Evolutionary conservation across 495 filamentous ascomycete genomes (phyloP).

Genomic region (Neurospora discreta): DNA sequence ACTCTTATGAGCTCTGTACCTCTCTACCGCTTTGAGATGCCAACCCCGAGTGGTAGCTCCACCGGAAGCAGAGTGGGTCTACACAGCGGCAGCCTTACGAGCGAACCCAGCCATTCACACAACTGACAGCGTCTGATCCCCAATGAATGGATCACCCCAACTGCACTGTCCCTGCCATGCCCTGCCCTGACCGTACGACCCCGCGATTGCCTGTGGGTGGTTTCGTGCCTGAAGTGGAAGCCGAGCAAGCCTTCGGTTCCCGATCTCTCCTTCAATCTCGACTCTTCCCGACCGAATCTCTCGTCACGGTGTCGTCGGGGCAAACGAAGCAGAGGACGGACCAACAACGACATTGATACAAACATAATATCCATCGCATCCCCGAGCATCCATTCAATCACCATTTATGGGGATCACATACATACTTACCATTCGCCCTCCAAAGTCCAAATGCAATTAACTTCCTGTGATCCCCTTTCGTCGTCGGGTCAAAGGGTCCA

Average conservation of each 20-base stretch:
- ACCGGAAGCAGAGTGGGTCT: neutral
- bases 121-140: neutral
- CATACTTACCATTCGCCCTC: neutral
- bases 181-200: constrained; percentile 2
- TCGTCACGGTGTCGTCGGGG: neutral
- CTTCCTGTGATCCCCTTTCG: neutral
- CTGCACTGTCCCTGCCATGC: neutral
- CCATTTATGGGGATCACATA: neutral
- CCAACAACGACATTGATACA: neutral
- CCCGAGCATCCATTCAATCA: neutral
- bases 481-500: neutral
- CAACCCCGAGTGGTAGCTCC: neutral
- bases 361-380: neutral
- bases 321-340: neutral
- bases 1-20: neutral
- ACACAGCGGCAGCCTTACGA: neutral
- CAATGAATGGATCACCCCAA: neutral
- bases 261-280: neutral
- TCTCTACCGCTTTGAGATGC: neutral
- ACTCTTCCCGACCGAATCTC: neutral
- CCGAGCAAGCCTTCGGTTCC: neutral
- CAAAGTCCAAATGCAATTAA: neutral
- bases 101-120: neutral
- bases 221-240: neutral
- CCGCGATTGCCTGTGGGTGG: neutral